These are phyloP conservation scores for Annona squamosa DNA, from an alignment of 164 flowering plant species.

Conservation along the genomic window DNA sequence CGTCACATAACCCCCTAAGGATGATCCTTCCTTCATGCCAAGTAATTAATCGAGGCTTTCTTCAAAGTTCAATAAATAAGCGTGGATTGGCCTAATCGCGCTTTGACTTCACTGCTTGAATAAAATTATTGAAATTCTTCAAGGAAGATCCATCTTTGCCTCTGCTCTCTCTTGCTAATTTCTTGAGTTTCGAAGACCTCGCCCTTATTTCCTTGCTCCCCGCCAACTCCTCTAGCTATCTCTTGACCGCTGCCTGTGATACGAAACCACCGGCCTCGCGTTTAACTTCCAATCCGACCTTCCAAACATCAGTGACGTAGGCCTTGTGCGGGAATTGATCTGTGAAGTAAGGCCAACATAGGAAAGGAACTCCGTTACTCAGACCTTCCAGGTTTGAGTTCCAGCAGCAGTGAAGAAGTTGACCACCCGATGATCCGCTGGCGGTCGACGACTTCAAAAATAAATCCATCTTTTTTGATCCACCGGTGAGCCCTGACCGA, in stretches of 20 bases:
- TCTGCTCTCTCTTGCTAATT: conserved; percentile 11
- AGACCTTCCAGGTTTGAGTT: conserved; percentile 17
- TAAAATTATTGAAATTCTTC: conserved; percentile 10
- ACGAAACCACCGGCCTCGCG: conserved; percentile 12
- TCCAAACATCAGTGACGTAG: conserved; percentile 19
- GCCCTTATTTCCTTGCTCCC: conserved; percentile 10
- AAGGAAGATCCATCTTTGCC: conserved; percentile 28
- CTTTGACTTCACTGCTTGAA: conserved; percentile 1
- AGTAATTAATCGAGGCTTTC: no score
- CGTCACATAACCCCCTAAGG: no score
- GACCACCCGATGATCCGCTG: conserved; percentile 8
- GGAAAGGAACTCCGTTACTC: conserved; percentile 10
- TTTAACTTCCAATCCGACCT: conserved; percentile 14
- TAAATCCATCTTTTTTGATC: conserved; percentile 1
- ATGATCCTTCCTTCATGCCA: no score
- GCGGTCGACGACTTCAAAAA: neutral
- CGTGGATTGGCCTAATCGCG: no score
- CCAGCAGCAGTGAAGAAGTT: conserved; percentile 19
- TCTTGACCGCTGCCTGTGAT: conserved; percentile 12
- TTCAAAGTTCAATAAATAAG: no score
- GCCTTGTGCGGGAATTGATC: conserved; percentile 15
- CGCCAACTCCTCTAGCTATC: conserved; percentile 7
- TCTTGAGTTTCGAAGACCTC: conserved; percentile 28
- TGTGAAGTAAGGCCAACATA: conserved; percentile 22
- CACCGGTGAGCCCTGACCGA: conserved; percentile 2